phyloP scores from a whole-genome alignment of 768 basidiomycete genomes.

The Kwoniella pini region DNA sequence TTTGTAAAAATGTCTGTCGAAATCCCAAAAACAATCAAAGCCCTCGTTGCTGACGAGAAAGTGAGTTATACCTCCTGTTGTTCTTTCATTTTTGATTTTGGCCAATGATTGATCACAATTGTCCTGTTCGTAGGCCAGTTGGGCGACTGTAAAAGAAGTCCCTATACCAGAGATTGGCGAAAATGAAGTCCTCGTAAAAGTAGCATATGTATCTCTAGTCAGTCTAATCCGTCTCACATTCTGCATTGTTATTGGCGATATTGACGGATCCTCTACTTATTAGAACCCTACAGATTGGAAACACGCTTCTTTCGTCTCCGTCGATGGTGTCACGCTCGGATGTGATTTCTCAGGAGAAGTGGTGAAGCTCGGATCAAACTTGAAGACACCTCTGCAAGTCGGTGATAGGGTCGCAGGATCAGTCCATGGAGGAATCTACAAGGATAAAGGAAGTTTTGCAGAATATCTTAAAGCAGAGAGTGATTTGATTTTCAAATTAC shows the following conservation, averaged over 20 bases:
- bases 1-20: conserved; percentile 16
- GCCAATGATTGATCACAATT: background rate
- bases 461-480: conserved; percentile 34
- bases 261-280: background rate
- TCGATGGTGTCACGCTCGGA: conserved; percentile 35
- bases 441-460: conserved; percentile 40
- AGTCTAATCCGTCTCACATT: conserved; percentile 2
- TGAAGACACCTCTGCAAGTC: conserved; percentile 24
- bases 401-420: conserved; percentile 42
- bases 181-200: conserved; percentile 45
- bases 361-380: conserved; percentile 27
- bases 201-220: conserved; percentile 39
- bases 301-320: conserved; percentile 26
- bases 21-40: conserved; percentile 38
- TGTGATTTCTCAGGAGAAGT: conserved; percentile 46
- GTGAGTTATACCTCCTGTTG: conserved; percentile 18
- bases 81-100: no score
- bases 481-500: conserved; percentile 43
- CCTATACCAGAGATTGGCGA: conserved; percentile 33
- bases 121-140: conserved; percentile 19
- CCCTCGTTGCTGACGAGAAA: conserved; percentile 33
- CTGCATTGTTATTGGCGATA: background rate
- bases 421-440: conserved; percentile 42
- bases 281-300: conserved; percentile 49
- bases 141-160: conserved; percentile 30